These are phyloP conservation scores for Diplodia corticola DNA, from an alignment of 2,329 filamentous ascomycete species.

Conservation along the genomic window DNA sequence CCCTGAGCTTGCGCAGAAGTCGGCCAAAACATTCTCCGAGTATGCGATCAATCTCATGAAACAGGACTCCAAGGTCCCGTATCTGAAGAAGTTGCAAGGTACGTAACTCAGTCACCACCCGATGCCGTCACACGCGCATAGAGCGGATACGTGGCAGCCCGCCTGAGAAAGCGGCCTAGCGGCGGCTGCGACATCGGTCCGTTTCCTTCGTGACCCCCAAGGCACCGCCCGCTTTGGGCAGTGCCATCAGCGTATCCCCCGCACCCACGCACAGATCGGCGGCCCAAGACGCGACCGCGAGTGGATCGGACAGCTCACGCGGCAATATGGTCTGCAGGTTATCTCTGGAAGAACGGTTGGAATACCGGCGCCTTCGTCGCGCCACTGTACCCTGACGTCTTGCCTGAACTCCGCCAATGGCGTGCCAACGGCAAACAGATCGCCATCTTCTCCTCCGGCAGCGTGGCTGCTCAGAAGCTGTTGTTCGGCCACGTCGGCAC, in stretches of 20 bases:
- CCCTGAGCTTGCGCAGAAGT: slow-evolving; percentile 62
- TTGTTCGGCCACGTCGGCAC: slow-evolving; percentile 64
- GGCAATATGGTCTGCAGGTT: slow-evolving; percentile 45
- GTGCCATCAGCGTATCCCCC: slow-evolving; percentile 18
- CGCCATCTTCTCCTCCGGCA: slow-evolving; percentile 81
- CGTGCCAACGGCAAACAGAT: slow-evolving; percentile 56
- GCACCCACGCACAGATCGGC: slow-evolving; percentile 20
- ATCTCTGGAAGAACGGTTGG: slow-evolving; percentile 77
- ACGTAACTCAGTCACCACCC: slow-evolving; percentile 23
- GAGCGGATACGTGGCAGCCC: slow-evolving; percentile 25
- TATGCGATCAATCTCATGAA: slow-evolving; percentile 71
- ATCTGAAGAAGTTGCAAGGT: slow-evolving; percentile 75
- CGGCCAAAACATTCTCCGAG: slow-evolving; percentile 60
- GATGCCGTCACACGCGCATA: slow-evolving; percentile 26
- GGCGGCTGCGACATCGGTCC: slow-evolving; percentile 20
- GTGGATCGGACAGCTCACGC: slow-evolving; percentile 18
- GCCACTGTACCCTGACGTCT: slow-evolving; percentile 73
- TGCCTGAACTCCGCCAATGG: slow-evolving; percentile 63
- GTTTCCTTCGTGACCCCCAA: slow-evolving; percentile 14
- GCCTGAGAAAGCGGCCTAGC: slow-evolving; percentile 10
- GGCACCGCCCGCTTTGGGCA: slow-evolving; percentile 7
- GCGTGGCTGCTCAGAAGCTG: slow-evolving; percentile 76
- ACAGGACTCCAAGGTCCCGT: slow-evolving; percentile 72
- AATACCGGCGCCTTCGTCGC: slow-evolving; percentile 67
- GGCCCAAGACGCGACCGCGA: background rate